phyloP scores from a whole-genome alignment of 2,329 filamentous ascomycete genomes.

The Cladophialophora immunda region DNA sequence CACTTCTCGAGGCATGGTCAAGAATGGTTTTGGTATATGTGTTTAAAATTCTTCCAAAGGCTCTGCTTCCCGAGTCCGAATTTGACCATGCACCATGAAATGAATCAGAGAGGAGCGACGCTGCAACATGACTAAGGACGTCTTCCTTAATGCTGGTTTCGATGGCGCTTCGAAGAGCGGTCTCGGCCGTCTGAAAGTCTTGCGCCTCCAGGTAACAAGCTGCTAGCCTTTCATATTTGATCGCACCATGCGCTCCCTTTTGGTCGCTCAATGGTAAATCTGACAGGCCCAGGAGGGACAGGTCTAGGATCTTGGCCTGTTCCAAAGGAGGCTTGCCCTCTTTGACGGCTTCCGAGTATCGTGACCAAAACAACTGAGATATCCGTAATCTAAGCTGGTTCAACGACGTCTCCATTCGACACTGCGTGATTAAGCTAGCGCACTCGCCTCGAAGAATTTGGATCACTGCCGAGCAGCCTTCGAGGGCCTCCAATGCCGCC shows the following conservation, averaged over 20 bases:
- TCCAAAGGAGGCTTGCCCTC: constrained; percentile 45
- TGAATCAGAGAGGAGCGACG: constrained; percentile 42
- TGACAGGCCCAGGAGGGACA: constrained; percentile 51
- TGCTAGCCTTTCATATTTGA: constrained; percentile 57
- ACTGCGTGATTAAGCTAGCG: neutral
- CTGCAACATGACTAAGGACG: constrained; percentile 45
- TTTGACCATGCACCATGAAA: constrained; percentile 45
- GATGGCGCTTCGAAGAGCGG: constrained; percentile 52
- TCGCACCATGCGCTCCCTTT: constrained; percentile 49
- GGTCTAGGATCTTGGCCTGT: constrained; percentile 50
- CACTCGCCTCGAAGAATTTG: constrained; percentile 17
- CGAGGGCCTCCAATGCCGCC: constrained; percentile 28
- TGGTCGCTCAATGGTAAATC: constrained; percentile 47
- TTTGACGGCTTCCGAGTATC: constrained; percentile 55
- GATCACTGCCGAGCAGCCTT: constrained; percentile 32
- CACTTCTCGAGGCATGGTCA: neutral
- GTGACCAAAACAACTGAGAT: constrained; percentile 58
- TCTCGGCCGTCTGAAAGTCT: constrained; percentile 47
- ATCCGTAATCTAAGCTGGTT: constrained; percentile 41
- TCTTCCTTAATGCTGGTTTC: constrained; percentile 51
- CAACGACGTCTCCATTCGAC: neutral
- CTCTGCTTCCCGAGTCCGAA: constrained; percentile 47
- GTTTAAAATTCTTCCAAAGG: constrained; percentile 46
- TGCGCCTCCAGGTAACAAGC: constrained; percentile 51
- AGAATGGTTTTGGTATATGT: constrained; percentile 19